Base-by-base conservation (phyloP, 2,329 filamentous ascomycete genomes). In the Clarireedia hainanense region DNA sequence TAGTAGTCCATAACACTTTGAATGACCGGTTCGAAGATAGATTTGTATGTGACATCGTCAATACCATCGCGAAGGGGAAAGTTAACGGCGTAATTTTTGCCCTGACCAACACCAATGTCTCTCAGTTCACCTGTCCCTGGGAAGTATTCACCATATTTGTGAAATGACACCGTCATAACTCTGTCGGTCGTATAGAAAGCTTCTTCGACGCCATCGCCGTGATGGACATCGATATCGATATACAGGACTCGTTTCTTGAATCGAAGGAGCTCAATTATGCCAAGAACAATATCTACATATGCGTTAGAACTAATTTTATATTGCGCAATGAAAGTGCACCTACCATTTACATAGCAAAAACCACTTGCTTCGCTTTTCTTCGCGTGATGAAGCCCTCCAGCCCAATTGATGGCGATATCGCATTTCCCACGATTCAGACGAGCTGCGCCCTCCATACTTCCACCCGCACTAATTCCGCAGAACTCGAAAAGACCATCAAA, bases 401-500 rank as follows among this genome's bases (percentile, higher is more conserved):
- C 94, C 94, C 94, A 99, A 73, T 97, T 97, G 71, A 99, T 89
- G 20, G 94, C 94, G 66, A 99, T 96, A 71, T 97, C 90, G 69
- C 91, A 94, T 73, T 96, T 94, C 61, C 89, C 82, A 61, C 91
- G 88, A 68, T 92, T 91, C 20, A 99, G 80, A 60, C 94, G 88
- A 36, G 89, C 88, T 3, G 94, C 92, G 15, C 92, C 94, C 69
- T 96, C 91, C 77, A 99, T 88, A 49, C 89, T 95, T 49, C 90
- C 94, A 56, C 94, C 94, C 10, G 91, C 89, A 71, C 95, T 97
- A 62, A 96, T 89, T 26, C 91, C 90, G 64, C 94, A 95, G 71
- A 96, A 99, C 67, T 95, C 89, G 70, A 91, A 96, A n/a, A 99
- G 83, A 2, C 94, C 94, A 68, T 97, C 92, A 65, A 99, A 99